Evolutionary conservation across 2,329 filamentous ascomycete species (phyloP).

Genomic region (Calonectria pseudoturangicola): DNA sequence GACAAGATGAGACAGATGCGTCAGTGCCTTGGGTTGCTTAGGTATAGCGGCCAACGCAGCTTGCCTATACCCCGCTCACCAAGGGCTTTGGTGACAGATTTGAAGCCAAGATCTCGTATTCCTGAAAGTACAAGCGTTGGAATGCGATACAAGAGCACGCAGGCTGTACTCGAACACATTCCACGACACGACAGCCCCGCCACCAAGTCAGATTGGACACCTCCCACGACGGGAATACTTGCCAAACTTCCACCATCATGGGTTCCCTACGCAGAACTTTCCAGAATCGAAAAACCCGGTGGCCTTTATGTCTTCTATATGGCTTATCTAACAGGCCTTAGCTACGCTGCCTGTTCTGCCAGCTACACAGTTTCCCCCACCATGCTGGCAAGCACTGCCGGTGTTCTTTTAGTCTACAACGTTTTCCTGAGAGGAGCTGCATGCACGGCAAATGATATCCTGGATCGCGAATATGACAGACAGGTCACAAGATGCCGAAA

Average conservation of each 20-base stretch:
- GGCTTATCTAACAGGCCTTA: neutral
- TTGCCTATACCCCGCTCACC: neutral
- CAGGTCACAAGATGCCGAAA: neutral
- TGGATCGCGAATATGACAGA: neutral
- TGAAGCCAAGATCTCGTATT: neutral
- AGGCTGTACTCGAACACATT: neutral
- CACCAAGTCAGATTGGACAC: neutral
- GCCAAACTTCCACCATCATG: constrained; percentile 9
- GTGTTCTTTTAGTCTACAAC: neutral
- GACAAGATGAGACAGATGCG: neutral
- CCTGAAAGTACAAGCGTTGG: neutral
- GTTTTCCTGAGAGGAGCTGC: constrained; percentile 6
- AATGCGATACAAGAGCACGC: neutral
- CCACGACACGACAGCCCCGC: neutral
- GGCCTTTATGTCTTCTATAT: constrained; percentile 4
- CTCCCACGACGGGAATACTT: neutral
- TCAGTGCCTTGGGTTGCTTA: neutral
- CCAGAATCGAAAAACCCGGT: neutral
- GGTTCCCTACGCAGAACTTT: constrained; percentile 5
- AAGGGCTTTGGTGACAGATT: neutral
- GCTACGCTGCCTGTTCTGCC: neutral
- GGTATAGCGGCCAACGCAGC: neutral
- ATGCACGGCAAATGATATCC: constrained; percentile 16
- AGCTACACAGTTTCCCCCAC: neutral
- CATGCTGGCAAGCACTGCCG: neutral